Conservation (phyloP, 306 rosid species). For the Sicyos baderoa region DNA sequence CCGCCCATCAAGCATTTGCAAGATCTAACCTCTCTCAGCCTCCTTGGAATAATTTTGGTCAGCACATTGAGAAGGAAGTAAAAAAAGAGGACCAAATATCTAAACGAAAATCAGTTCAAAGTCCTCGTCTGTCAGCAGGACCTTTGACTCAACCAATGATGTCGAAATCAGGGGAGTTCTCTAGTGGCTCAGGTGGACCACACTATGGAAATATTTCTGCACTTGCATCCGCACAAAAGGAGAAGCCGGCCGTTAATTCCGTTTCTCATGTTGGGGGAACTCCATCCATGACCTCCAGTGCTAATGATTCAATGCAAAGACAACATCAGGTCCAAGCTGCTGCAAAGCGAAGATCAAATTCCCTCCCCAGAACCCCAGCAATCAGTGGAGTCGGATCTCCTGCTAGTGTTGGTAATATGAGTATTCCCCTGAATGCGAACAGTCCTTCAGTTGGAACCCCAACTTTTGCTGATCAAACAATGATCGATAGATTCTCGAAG, state of each 20-base stretch:
- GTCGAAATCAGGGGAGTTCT: constrained; percentile 85
- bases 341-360: constrained; percentile 62
- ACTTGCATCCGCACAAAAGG: constrained; percentile 55
- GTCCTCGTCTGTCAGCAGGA: constrained; percentile 79
- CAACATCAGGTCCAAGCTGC: constrained; percentile 73
- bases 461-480: constrained; percentile 40
- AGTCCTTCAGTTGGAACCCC: constrained; percentile 81
- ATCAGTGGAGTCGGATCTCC: constrained; percentile 85
- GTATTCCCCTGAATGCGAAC: constrained; percentile 53
- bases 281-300: constrained; percentile 58
- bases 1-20: constrained; percentile 43
- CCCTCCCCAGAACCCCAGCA: constrained; percentile 69
- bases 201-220: constrained; percentile 45
- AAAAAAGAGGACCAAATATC: constrained; percentile 73
- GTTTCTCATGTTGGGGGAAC: constrained; percentile 54
- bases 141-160: constrained; percentile 68
- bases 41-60: constrained; percentile 65
- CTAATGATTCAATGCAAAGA: constrained; percentile 73
- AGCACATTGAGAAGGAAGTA: constrained; percentile 62
- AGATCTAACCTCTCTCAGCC: constrained; percentile 68
- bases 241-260: constrained; percentile 54
- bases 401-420: constrained; percentile 68
- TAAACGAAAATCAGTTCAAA: constrained; percentile 66
- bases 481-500: constrained; percentile 68
- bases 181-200: constrained; percentile 75